These are phyloP conservation scores for Termitomyces sp. DNA, from an alignment of 768 basidiomycete species.

Conservation along the genomic window DNA sequence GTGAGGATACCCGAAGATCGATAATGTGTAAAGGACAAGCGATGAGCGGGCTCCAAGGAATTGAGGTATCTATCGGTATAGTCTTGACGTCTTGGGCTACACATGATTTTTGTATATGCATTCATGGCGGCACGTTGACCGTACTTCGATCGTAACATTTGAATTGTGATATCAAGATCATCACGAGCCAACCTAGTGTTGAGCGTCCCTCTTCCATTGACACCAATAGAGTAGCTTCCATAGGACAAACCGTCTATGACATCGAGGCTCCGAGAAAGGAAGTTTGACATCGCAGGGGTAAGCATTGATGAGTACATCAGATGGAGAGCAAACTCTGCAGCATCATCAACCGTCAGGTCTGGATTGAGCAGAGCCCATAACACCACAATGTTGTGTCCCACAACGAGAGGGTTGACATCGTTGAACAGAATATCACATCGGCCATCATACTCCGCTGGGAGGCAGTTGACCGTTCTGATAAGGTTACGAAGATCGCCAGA, in stretches of 20 bases:
- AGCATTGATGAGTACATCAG: constrained; percentile 32
- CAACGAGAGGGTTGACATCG: constrained; percentile 18
- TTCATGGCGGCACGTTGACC: constrained; percentile 17
- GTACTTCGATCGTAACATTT: constrained; percentile 24
- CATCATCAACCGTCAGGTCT: constrained; percentile 21
- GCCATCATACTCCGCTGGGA: constrained; percentile 20
- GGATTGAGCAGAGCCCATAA: constrained; percentile 24
- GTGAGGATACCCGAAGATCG: constrained; percentile 25
- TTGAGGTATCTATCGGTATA: constrained; percentile 32
- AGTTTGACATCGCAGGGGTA: constrained; percentile 19
- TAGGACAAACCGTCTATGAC: constrained; percentile 15
- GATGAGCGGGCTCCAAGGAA: constrained; percentile 31
- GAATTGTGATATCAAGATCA: constrained; percentile 16
- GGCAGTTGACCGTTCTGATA: constrained; percentile 25
- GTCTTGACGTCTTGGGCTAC: constrained; percentile 31
- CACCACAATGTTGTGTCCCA: constrained; percentile 20
- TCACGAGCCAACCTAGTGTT: constrained; percentile 11
- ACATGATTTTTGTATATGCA: constrained; percentile 26
- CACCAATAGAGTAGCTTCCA: constrained; percentile 15
- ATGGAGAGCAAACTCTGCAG: constrained; percentile 28
- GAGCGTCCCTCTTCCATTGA: constrained; percentile 22
- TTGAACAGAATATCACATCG: constrained; percentile 22
- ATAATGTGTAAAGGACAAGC: constrained; percentile 25
- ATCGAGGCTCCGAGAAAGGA: constrained; percentile 20
- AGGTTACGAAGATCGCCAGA: constrained; percentile 28